Conservation (phyloP, 2,329 filamentous ascomycete species). For the Xylariaceae sp. region DNA sequence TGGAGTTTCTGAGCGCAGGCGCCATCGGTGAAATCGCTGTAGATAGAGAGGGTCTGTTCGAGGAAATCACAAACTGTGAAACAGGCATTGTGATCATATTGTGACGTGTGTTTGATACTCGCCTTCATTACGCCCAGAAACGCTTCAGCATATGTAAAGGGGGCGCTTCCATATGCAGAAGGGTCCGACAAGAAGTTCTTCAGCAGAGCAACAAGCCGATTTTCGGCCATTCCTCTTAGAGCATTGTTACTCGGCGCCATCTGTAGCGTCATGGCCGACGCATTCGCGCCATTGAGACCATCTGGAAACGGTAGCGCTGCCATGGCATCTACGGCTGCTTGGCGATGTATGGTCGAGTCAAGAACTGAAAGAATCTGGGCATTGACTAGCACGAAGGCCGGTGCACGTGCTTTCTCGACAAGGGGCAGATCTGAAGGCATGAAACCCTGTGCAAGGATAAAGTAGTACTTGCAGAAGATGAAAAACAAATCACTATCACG, state of each 20-base stretch:
- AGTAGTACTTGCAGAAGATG: conserved; percentile 84
- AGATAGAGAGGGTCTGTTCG: conserved; percentile 70
- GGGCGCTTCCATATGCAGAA: conserved; percentile 39
- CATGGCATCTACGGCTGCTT: conserved; percentile 49
- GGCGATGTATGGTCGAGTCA: conserved; percentile 78
- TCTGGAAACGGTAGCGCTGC: conserved; percentile 42
- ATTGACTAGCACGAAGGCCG: conserved; percentile 74
- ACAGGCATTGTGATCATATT: conserved; percentile 77
- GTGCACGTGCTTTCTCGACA: conserved; percentile 57
- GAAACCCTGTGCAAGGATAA: conserved; percentile 71
- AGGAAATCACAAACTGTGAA: conserved; percentile 89
- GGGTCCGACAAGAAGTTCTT: conserved; percentile 66
- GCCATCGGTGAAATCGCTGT: conserved; percentile 43
- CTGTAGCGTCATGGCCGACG: conserved; percentile 57
- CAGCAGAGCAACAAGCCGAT: conserved; percentile 74
- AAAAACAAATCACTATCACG: conserved; percentile 86
- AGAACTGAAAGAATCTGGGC: conserved; percentile 74
- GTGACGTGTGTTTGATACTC: conserved; percentile 67
- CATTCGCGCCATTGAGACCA: conserved; percentile 53
- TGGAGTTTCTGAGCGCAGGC: conserved; percentile 38
- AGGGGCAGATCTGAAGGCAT: conserved; percentile 52
- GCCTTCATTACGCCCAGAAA: conserved; percentile 71
- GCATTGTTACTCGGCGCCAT: conserved; percentile 61
- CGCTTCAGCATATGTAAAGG: conserved; percentile 68
- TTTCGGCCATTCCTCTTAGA: conserved; percentile 79